Evolutionary conservation across 306 rosid genomes (phyloP), one percentile per base, ranked within the genome.

Genomic region (Rosa multiflora): DNA sequence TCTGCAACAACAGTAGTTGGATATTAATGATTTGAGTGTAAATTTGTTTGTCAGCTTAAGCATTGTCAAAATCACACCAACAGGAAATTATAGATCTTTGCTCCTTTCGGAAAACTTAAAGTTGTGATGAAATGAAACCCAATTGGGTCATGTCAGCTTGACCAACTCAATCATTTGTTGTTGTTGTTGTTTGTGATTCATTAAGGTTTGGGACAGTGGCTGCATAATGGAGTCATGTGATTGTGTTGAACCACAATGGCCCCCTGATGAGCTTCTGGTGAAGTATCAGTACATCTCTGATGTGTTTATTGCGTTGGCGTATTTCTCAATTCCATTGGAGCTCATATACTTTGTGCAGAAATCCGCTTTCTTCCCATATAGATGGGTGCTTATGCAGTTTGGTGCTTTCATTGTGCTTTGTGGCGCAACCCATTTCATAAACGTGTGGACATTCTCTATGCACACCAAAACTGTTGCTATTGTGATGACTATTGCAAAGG

Each of bases 331-430:
- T 78, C 99, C 99, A 20, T 82, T 94, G 69, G 99, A 94, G 85
- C 97, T 94, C 11, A 87, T 94, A 52, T 94, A 94, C 79, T 94
- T 94, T 79, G 97, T 94, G 79, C 94, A 92, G 52, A 92, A 87
- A 68, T 94, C 99, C 17, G 89, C 97, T 13, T 91, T 92, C 89
- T 92, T 92, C 63, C 99, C 99, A 0, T 94, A 92, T 81, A 75
- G 95, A 91, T 94, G 99, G 99, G 99, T 94, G 84, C 99, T 94
- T 80, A 87, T 92, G 90, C 99, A 94, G 89, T 92, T 94, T 76
- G 97, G 97, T 74, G 97, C 99, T 70, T 94, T 94, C 66, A 94
- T 94, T 84, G 89, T 94, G 78, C 99, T 94, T 7, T 94, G 99
- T 66, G 99, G 99, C 37, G 92, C 93, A 64, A 94, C 99, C 46